Percentiles rank a stretch among this genome's conserved stretches.
These are phyloP conservation scores for Croton laevigatus DNA, from an alignment of 441 rosid species.

Conservation along the genomic window DNA sequence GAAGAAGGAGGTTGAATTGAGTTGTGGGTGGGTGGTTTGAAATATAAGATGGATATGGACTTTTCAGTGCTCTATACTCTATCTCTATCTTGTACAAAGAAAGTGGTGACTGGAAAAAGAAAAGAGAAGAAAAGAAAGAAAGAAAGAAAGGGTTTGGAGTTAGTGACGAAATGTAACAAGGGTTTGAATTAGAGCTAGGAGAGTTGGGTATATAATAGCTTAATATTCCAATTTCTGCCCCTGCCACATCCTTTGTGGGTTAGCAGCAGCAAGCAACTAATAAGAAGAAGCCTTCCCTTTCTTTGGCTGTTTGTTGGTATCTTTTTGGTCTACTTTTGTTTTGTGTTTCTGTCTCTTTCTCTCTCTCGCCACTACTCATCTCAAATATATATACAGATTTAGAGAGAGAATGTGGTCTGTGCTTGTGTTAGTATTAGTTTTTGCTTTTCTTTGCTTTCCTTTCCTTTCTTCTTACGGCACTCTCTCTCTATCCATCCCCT, in stretches of 20 bases:
- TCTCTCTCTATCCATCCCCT: constrained; percentile 31
- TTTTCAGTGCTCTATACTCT: constrained; percentile 9
- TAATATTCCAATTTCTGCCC: not conserved
- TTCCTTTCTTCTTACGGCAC: constrained; percentile 86
- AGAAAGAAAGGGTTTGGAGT: not conserved
- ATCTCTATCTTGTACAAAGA: constrained; percentile 5
- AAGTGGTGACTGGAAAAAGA: constrained; percentile 12
- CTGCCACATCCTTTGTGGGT: constrained; percentile 13
- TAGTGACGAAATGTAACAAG: not conserved
- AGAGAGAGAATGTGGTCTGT: constrained; percentile 10
- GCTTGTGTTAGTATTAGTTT: constrained; percentile 30
- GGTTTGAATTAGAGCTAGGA: not conserved
- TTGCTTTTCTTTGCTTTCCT: constrained; percentile 32
- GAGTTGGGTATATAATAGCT: not conserved
- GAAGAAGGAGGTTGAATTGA: not conserved
- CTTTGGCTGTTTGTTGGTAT: constrained; percentile 9
- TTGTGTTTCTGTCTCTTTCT: not conserved
- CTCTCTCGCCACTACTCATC: constrained; percentile 24
- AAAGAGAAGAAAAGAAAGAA: not conserved
- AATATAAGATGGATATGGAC: constrained; percentile 1
- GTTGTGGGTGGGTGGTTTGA: not conserved
- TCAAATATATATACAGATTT: constrained; percentile 20
- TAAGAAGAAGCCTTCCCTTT: constrained; percentile 1
- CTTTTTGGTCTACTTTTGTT: constrained; percentile 15
- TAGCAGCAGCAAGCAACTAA: constrained; percentile 5